A percentile compares a stretch with the other conserved stretches of the same genome.
Conservation (phyloP, 176 grass and related monocot species). For the Hordeum marinum region DNA sequence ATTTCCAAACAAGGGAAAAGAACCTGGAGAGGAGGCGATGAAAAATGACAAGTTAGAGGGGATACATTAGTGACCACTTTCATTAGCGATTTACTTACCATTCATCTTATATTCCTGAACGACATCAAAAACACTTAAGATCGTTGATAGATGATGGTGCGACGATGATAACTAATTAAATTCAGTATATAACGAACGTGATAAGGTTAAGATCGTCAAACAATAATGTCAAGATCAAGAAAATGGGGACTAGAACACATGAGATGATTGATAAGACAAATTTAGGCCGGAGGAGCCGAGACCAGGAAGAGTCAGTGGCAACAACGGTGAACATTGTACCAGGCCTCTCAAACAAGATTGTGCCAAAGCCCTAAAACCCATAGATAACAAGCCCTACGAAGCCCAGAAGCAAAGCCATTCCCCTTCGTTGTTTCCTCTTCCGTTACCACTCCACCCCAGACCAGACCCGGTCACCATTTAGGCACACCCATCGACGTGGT, state of each 20-base stretch:
- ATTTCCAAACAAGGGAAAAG: neutral
- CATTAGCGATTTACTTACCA: neutral
- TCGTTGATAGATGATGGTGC: too few species aligned
- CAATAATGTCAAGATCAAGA: neutral
- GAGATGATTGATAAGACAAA: neutral
- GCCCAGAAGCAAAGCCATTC: conserved; percentile 14
- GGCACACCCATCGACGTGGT: conserved; percentile 30
- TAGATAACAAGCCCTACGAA: neutral
- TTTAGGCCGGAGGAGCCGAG: neutral
- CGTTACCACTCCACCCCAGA: neutral
- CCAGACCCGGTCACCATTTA: conserved; percentile 19
- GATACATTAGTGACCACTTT: neutral
- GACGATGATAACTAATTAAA: neutral
- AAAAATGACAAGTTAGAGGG: neutral
- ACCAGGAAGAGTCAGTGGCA: neutral
- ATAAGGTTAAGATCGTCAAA: neutral
- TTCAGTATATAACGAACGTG: neutral
- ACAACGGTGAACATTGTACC: neutral
- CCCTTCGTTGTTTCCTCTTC: conserved; percentile 8
- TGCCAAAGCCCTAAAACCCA: neutral
- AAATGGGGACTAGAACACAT: neutral
- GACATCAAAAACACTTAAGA: neutral
- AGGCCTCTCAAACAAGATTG: neutral
- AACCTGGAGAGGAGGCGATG: neutral
- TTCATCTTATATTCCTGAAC: neutral